Base-by-base conservation (phyloP, 2,329 filamentous ascomycete genomes). In the Emericellopsis cladophorae region DNA sequence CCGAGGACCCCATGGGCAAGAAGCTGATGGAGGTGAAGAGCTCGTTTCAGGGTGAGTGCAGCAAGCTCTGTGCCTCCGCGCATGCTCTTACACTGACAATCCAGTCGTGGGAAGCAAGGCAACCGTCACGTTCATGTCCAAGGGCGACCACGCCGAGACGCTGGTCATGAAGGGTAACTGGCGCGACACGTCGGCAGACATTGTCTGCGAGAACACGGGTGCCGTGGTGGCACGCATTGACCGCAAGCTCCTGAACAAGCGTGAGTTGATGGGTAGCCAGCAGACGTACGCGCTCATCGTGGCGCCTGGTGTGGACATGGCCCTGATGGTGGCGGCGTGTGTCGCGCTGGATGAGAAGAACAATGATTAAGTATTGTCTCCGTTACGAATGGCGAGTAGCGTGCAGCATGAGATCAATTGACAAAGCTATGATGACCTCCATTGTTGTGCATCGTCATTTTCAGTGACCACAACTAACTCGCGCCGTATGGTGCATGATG, bases 311-410 rank as follows among this genome's bases (percentile, higher is more conserved):
- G 74, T 82, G 7, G 81, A 86, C 51, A 67, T 81, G 57, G 71
- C 76, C 4, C 51, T 84, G 37, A 71, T 84, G 47, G 74, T 68
- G 0, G 81, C 79, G 10, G 62, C 84, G 51, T 84, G 78, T 52
- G 76, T 85, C 40, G 77, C 72, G 45, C 60, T 84, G 44, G 81
- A 84, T 47, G 79, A 84, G 66, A 72, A 70, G 61, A 72, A 79
- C 31, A 59, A 60, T 21, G 57, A 60, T 12, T 22, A 38, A 21
- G 26, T 12, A 29, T 9, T 3, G 26, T 7, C 7, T 29, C 3
- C 7, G 26, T 21, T 21, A 21, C 18, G 18, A 21, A 21, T 21
- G 18, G 18, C 18, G 18, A 21, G 18, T 21, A 21, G 18, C 18
- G 18, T 21, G 18, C 18, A 21, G 18, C 18, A 21, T 5, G 18